A percentile compares a stretch with the other conserved stretches of the same genome.
phyloP scores from a whole-genome alignment of 306 rosid genomes.

The Prunus fruticosa region DNA sequence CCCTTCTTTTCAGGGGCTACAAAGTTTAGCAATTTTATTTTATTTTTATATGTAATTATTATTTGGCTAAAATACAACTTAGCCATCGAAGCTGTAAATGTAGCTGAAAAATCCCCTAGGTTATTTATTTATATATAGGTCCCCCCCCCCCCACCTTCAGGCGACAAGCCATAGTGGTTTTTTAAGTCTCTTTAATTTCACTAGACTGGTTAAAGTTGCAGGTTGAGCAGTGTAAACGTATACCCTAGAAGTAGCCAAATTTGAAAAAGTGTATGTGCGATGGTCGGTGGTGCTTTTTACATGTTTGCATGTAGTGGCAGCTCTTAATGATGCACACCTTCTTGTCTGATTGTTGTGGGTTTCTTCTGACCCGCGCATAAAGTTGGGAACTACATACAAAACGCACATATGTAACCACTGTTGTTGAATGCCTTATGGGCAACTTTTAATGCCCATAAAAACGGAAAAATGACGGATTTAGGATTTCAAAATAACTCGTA shows the following conservation, averaged over 20 bases:
- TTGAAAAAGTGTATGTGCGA: no score
- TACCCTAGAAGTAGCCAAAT: not conserved
- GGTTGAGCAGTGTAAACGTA: not conserved
- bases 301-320: not conserved
- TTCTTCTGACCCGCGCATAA: not conserved
- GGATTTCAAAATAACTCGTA: no score
- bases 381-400: not conserved
- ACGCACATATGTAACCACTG: no score
- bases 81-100: not conserved
- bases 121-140: not conserved
- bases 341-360: not conserved
- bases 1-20: not conserved
- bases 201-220: not conserved
- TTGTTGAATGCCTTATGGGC: not conserved
- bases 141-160: no score
- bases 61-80: not conserved
- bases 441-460: not conserved
- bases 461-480: fast-evolving
- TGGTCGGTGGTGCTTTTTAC: not conserved
- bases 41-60: no score
- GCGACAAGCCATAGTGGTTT: not conserved
- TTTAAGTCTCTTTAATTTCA: not conserved
- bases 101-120: not conserved
- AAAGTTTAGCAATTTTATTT: not conserved
- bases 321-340: not conserved